Conservation (phyloP, 177 flowering plant species). For the Vitis hybrid region DNA sequence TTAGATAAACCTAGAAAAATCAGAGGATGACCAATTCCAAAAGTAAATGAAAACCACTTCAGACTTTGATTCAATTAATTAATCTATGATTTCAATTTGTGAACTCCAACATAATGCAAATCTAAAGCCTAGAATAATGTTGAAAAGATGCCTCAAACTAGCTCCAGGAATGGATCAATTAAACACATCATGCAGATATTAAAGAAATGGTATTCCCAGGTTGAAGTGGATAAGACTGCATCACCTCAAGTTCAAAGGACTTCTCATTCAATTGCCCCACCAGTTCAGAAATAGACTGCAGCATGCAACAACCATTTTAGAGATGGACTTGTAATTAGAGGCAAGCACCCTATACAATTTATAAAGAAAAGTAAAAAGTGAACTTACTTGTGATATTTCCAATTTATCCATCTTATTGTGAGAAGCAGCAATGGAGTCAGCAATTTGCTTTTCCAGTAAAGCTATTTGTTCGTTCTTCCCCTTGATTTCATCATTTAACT, state of each 20-base stretch:
- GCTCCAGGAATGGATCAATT: not conserved
- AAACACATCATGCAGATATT: not conserved
- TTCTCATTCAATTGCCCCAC: constrained; percentile 83
- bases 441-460: constrained; percentile 71
- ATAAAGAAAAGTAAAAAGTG: not conserved
- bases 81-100: too few relatives aligned
- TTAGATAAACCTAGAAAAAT: not conserved
- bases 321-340: constrained; percentile 6
- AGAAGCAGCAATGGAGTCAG: constrained; percentile 40
- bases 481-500: constrained; percentile 67
- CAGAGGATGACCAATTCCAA: not conserved
- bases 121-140: too few relatives aligned
- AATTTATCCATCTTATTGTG: constrained; percentile 44
- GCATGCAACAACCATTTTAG: constrained; percentile 16
- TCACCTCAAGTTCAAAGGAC: constrained; percentile 97
- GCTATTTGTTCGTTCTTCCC: constrained; percentile 72
- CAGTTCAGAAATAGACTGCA: constrained; percentile 77
- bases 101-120: too few relatives aligned
- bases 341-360: constrained; percentile 7
- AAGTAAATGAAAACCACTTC: too few relatives aligned
- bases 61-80: too few relatives aligned
- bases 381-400: constrained; percentile 65
- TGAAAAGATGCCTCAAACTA: too few relatives aligned
- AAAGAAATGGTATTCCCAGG: not conserved
- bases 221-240: constrained; percentile 2